Base-by-base conservation (phyloP, 345 rosid species). In the Eucalyptus cloeziana region DNA sequence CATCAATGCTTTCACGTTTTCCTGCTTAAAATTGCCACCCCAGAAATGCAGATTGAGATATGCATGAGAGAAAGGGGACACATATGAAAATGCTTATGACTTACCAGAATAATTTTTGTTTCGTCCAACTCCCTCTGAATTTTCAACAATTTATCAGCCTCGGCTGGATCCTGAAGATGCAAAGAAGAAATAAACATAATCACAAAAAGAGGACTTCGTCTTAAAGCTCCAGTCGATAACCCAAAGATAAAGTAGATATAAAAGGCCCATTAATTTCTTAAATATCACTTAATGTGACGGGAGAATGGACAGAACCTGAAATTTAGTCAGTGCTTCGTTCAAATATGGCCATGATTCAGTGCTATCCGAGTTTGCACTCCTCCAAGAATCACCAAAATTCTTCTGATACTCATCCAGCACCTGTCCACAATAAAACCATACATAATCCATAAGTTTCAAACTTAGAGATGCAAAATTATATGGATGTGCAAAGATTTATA, bases 81-180 rank as follows among this genome's bases (percentile, higher is more conserved):
- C 37, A 3, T 5, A 71, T 33, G 81, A 76, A 76, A 76, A 76
- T 76, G 30, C 47, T 40, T 76, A 76, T 6, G 13, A 92, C 98
- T 94, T 93, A 97, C 98, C 87, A 97, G 98, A 91, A 96, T 96
- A 91, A 97, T 96, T 93, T 97, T 97, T 13, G 99, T 97, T 89
- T 97, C 99, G 62, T 97, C 99, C 95, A 97, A 94, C 91, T 96
- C 99, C 94, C 97, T 95, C 92, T 96, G 99, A 89, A 96, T 97
- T 94, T 94, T 97, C 96, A 97, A 90, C 91, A 96, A 93, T 91
- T 96, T 97, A 90, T 96, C 99, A 12, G 99, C 99, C 93, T 97
- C 99, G 7, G 98, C 99, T 88, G 99, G 99, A 91, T 97, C 99
- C 99, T 96, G 94, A 90, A 90, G 90, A 86, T 88, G 25, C 19